These are phyloP conservation scores for Suillus placidus DNA, from an alignment of 768 basidiomycete genomes.

Conservation along the genomic window DNA sequence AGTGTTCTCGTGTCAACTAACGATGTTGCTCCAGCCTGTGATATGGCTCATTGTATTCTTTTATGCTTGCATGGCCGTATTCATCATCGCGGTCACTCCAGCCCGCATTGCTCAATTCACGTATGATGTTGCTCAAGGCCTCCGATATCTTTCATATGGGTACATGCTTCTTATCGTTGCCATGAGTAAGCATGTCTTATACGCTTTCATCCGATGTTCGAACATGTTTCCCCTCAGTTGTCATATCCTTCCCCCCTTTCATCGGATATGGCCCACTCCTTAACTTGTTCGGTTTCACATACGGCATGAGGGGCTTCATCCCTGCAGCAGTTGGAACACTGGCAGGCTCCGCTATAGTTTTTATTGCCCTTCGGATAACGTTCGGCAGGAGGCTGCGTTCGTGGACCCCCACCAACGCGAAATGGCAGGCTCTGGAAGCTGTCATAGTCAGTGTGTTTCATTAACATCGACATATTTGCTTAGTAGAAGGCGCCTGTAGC, in stretches of 20 bases:
- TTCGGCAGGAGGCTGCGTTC: constrained; percentile 58
- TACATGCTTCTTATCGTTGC: constrained; percentile 56
- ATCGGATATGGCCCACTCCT: constrained; percentile 35
- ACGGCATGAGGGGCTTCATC: constrained; percentile 75
- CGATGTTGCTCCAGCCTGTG: constrained; percentile 45
- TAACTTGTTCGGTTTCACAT: constrained; percentile 80
- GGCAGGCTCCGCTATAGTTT: constrained; percentile 62
- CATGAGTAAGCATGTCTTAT: constrained; percentile 58
- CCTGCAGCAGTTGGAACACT: constrained; percentile 65
- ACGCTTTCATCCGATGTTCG: constrained; percentile 58
- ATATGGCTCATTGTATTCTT: constrained; percentile 62
- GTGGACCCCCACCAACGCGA: constrained; percentile 64
- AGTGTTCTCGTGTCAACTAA: background rate
- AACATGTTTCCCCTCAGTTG: constrained; percentile 20
- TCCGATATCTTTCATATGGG: constrained; percentile 62
- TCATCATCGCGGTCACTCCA: constrained; percentile 59
- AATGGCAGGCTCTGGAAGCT: constrained; percentile 77
- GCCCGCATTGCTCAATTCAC: constrained; percentile 66
- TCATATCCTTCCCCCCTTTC: constrained; percentile 37
- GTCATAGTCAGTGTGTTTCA: constrained; percentile 57
- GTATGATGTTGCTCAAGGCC: constrained; percentile 66
- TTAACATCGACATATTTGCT: constrained; percentile 7
- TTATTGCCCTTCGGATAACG: constrained; percentile 60
- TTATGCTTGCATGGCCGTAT: constrained; percentile 47
- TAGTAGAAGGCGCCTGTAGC: constrained; percentile 38